These are phyloP conservation scores for Amanita muscaria DNA, from an alignment of 768 basidiomycete genomes.

Conservation along the genomic window DNA sequence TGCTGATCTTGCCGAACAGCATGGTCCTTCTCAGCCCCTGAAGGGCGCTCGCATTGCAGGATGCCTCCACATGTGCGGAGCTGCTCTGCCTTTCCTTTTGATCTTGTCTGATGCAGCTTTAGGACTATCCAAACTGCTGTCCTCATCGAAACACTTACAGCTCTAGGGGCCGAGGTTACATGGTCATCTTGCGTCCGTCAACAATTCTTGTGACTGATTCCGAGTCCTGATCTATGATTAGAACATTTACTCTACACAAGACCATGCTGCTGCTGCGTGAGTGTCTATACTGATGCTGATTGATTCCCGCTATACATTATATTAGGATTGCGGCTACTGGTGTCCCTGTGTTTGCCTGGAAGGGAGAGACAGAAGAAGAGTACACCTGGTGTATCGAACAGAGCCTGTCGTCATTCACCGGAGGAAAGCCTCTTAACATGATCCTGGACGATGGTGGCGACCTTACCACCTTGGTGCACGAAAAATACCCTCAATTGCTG, in stretches of 20 bases:
- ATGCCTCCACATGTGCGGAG: constrained; percentile 87
- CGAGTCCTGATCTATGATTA: constrained; percentile 19
- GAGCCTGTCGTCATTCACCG: constrained; percentile 80
- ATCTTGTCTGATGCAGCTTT: constrained; percentile 6
- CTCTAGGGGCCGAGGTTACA: constrained; percentile 92
- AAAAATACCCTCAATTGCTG: constrained; percentile 91
- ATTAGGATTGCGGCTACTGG: constrained; percentile 91
- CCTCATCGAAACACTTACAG: constrained; percentile 94
- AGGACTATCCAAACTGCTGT: constrained; percentile 99
- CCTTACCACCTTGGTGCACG: constrained; percentile 88
- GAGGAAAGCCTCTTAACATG: constrained; percentile 86
- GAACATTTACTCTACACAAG: constrained; percentile 99
- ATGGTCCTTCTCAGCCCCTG: constrained; percentile 75
- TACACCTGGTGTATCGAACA: constrained; percentile 98
- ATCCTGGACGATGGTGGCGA: constrained; percentile 99
- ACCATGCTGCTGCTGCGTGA: constrained; percentile 96
- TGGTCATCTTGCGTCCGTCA: constrained; percentile 93
- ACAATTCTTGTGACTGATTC: background rate
- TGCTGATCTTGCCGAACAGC: constrained; percentile 34
- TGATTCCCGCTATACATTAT: constrained; percentile 3
- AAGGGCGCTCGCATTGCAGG: constrained; percentile 94
- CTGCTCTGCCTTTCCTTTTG: constrained; percentile 4
- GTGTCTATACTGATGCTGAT: constrained; percentile 25
- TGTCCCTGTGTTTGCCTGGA: constrained; percentile 98
- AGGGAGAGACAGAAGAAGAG: constrained; percentile 99